These are phyloP conservation scores for Xylaria venustula DNA, from an alignment of 495 filamentous ascomycete species.

Conservation along the genomic window DNA sequence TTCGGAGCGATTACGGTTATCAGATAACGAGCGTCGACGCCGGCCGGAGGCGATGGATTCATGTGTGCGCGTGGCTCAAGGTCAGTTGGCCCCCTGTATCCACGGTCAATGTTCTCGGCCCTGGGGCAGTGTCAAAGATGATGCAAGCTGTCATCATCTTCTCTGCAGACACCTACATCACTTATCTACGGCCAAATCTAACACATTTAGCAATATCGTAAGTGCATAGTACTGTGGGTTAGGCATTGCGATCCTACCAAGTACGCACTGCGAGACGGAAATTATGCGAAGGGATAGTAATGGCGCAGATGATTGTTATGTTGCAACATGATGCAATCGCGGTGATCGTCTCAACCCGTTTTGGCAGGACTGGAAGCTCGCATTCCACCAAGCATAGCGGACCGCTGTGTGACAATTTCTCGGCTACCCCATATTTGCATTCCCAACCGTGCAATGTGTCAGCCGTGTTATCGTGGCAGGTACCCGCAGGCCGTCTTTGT, in stretches of 20 bases:
- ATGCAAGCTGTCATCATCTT: slow-evolving; percentile 30
- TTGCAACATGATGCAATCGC: slow-evolving; percentile 31
- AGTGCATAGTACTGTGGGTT: too few species aligned
- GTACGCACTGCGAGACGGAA: background rate
- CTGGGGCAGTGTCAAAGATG: background rate
- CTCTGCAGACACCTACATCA: background rate
- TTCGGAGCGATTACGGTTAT: background rate
- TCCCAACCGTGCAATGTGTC: slow-evolving; percentile 14
- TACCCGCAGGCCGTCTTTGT: background rate
- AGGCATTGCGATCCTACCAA: background rate
- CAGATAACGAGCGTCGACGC: background rate
- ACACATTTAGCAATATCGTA: slow-evolving; percentile 12
- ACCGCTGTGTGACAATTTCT: slow-evolving; percentile 20
- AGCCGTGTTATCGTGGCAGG: slow-evolving; percentile 4
- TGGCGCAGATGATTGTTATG: slow-evolving; percentile 4
- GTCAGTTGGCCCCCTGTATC: background rate
- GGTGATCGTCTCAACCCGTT: slow-evolving; percentile 29
- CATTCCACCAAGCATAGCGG: slow-evolving; percentile 15
- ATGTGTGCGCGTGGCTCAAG: background rate
- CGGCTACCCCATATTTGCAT: slow-evolving; percentile 5
- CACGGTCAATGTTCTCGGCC: background rate
- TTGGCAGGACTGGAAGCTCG: slow-evolving; percentile 28
- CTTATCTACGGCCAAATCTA: slow-evolving; percentile 14
- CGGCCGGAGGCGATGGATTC: background rate
- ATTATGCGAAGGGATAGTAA: slow-evolving; percentile 7